A percentile compares a stretch with the other conserved stretches of the same genome.
These are phyloP conservation scores for Hypocreales sp. DNA, from an alignment of 2,329 filamentous ascomycete species.

Conservation along the genomic window DNA sequence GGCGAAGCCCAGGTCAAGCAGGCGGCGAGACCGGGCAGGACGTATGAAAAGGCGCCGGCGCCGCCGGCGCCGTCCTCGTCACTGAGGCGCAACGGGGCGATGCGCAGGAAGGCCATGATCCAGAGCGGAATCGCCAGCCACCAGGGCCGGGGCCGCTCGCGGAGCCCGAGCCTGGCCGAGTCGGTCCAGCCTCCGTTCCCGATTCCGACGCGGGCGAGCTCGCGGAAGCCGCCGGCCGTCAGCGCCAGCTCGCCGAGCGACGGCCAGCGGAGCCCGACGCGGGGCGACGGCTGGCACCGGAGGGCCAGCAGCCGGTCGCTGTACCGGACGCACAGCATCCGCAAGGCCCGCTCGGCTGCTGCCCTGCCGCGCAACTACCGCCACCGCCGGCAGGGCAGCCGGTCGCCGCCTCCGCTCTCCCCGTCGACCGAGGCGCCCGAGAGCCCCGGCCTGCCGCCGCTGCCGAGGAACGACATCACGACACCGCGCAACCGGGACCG, in stretches of 20 bases:
- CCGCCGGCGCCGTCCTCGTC: slow-evolving; percentile 13
- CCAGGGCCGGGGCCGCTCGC: slow-evolving; percentile 39
- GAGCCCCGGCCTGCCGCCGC: slow-evolving; percentile 55
- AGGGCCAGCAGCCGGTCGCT: slow-evolving; percentile 31
- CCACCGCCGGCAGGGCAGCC: slow-evolving; percentile 33
- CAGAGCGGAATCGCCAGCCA: slow-evolving; percentile 63
- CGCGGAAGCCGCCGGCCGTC: slow-evolving; percentile 53
- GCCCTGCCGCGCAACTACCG: slow-evolving; percentile 45
- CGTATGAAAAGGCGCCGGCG: slow-evolving; percentile 22
- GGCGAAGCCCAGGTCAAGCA: slow-evolving; percentile 10
- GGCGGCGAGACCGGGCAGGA: slow-evolving; percentile 16
- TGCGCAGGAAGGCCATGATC: slow-evolving; percentile 67
- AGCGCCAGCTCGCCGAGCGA: slow-evolving; percentile 53
- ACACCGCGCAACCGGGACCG: slow-evolving; percentile 34
- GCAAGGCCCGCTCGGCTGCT: slow-evolving; percentile 75
- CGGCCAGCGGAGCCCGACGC: slow-evolving; percentile 62
- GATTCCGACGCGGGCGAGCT: slow-evolving; percentile 80
- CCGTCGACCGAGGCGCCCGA: slow-evolving; percentile 51
- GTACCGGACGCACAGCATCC: slow-evolving; percentile 46
- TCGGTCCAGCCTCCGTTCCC: slow-evolving; percentile 65
- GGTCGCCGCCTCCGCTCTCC: slow-evolving; percentile 51
- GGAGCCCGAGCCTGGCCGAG: slow-evolving; percentile 51
- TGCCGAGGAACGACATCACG: slow-evolving; percentile 59
- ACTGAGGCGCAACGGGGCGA: slow-evolving; percentile 37
- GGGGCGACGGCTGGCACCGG: slow-evolving; percentile 38